Conservation (phyloP, 2,329 filamentous ascomycete genomes). For the Metarhizium brunneum region DNA sequence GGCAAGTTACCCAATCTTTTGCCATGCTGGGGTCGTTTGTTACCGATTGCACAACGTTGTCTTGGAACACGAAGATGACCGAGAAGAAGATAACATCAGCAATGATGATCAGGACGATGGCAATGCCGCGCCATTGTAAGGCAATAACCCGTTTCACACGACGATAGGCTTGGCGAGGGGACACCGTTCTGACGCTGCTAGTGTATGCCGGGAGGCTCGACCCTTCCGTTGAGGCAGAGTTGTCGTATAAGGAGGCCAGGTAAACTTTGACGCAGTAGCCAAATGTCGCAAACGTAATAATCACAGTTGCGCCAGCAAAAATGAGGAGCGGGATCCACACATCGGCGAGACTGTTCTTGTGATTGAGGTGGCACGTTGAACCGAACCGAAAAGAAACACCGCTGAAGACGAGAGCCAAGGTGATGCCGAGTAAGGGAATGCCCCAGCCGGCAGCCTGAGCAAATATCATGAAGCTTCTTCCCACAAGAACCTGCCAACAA, state of each 20-base stretch:
- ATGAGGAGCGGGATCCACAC: constrained; percentile 86
- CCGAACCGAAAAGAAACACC: constrained; percentile 94
- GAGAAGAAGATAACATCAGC: constrained; percentile 91
- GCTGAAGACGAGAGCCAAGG: constrained; percentile 70
- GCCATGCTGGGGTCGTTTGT: constrained; percentile 46
- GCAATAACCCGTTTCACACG: constrained; percentile 78
- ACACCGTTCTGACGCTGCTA: constrained; percentile 66
- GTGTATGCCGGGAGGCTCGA: constrained; percentile 63
- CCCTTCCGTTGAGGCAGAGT: constrained; percentile 58
- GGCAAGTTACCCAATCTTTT: constrained; percentile 60
- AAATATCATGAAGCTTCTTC: constrained; percentile 79
- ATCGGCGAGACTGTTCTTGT: constrained; percentile 68
- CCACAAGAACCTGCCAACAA: constrained; percentile 90
- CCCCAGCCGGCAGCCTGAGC: constrained; percentile 77
- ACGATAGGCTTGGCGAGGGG: constrained; percentile 78
- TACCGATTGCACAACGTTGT: constrained; percentile 57
- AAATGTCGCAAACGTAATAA: constrained; percentile 79
- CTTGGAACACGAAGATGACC: constrained; percentile 80
- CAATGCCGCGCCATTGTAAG: constrained; percentile 90
- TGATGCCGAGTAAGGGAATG: constrained; percentile 66
- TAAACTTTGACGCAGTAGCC: constrained; percentile 94
- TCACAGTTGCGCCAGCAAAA: constrained; percentile 64
- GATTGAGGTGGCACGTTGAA: constrained; percentile 87
- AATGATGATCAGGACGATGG: constrained; percentile 82
- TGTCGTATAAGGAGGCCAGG: constrained; percentile 70